Evolutionary conservation across 2,329 filamentous ascomycete genomes (phyloP).

Genomic region (Tolypocladium pustulatum): DNA sequence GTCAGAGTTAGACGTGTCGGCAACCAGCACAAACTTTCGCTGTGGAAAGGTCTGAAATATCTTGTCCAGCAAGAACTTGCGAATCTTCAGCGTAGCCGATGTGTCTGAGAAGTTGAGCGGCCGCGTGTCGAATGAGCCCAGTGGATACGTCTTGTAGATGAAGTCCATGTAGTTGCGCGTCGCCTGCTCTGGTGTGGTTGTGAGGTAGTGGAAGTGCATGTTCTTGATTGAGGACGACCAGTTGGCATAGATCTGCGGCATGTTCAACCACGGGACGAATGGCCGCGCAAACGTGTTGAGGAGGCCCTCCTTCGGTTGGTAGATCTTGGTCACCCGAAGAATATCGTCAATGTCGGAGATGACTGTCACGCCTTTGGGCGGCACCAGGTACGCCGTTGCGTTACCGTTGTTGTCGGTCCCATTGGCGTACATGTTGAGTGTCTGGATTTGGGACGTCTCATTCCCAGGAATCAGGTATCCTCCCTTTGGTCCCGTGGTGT

Average conservation of each 20-base stretch:
- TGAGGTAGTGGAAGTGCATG: conserved; percentile 73
- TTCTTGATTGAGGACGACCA: conserved; percentile 58
- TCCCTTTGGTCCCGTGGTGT: conserved; percentile 38
- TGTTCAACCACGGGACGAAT: conserved; percentile 66
- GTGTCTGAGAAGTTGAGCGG: conserved; percentile 74
- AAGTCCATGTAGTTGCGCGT: conserved; percentile 72
- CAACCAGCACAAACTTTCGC: conserved; percentile 65
- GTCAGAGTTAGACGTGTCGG: conserved; percentile 67
- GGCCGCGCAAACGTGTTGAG: conserved; percentile 66
- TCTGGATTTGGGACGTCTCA: conserved; percentile 52
- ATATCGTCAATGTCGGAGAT: conserved; percentile 75
- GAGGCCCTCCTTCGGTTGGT: conserved; percentile 61
- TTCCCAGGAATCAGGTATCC: conserved; percentile 51
- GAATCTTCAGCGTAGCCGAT: conserved; percentile 59
- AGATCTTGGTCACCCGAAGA: conserved; percentile 72
- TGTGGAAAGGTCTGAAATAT: conserved; percentile 66
- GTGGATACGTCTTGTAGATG: conserved; percentile 69
- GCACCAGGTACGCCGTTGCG: conserved; percentile 66
- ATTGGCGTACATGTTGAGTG: conserved; percentile 56
- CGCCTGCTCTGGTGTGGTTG: conserved; percentile 68
- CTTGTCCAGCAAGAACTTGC: conserved; percentile 58
- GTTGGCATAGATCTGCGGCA: conserved; percentile 69
- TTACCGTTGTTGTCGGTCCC: conserved; percentile 57
- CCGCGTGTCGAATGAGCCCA: conserved; percentile 67
- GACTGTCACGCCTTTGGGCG: conserved; percentile 57